Evolutionary conservation across 2,329 filamentous ascomycete genomes (phyloP), one percentile per base, ranked within the genome.

Genomic region (Fusarium piperis): DNA sequence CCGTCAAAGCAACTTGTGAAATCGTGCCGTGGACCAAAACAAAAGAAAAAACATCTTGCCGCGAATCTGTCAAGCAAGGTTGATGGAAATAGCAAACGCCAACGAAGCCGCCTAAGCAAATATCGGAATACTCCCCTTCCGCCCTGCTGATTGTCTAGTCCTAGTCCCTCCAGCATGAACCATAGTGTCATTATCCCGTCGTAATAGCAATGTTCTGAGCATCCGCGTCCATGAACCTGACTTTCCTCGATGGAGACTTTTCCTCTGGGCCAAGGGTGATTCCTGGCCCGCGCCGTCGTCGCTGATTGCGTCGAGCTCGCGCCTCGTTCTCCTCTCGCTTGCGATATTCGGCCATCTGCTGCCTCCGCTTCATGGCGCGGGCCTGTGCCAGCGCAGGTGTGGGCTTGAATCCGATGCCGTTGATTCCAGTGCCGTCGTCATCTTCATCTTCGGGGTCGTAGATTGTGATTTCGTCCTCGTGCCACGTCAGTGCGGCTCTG

Each of bases 371-470:
- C 79, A 88, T 83, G 2, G 85, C 82, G 18, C 90, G 85, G 6
- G 86, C 85, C 63, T 89, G 85, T 8, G 89, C 89, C 48, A 91
- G 83, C 20, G 88, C 89, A 7, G 89, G 84, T 0, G 89, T 91
- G 3, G 90, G 90, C 73, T 86, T 89, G 80, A 92, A 92, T 1
- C 90, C 90, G 66, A 92, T 89, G 6, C 90, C 90, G 77, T 92
- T 91, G 75, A 92, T 89, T 23, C 90, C 90, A 4, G 87, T 88
- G 57, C 90, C 90, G 75, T 92, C 90, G 74, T 92, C 90, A 69
- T 92, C 90, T 68, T 87, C 85, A 75, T 92, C 90, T 41, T 89
- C 83, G 1, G 89, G 88, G 72, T 91, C 87, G 78, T 91, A 90
- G 30, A 91, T 84, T 2, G 90, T 92, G 67, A 92, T 92, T 76